Conservation (phyloP, 768 basidiomycete genomes). For the Saitozyma podzolica region DNA sequence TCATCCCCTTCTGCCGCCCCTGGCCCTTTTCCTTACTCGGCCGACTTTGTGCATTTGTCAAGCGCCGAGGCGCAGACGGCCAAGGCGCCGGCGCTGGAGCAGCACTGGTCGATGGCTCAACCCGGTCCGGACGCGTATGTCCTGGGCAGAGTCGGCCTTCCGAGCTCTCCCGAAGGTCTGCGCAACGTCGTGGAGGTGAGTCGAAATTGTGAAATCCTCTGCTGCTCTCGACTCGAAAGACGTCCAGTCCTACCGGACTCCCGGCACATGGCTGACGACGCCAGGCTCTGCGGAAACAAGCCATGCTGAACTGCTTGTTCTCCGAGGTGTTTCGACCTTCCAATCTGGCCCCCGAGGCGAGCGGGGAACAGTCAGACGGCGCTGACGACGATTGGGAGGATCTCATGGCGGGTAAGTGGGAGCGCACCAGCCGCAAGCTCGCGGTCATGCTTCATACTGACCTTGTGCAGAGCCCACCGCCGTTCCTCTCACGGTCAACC, state of each 20-base stretch:
- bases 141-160: conserved; percentile 23
- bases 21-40: conserved; percentile 29
- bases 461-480: no score
- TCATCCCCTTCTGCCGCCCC: no score
- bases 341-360: neutral
- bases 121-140: conserved; percentile 34
- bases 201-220: neutral
- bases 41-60: conserved; percentile 22
- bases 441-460: no score
- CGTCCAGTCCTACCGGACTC: no score
- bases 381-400: neutral
- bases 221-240: neutral
- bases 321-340: neutral
- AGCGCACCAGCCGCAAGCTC: no score
- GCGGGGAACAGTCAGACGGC: neutral
- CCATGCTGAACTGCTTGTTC: conserved; percentile 30
- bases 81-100: conserved; percentile 8
- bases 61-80: neutral
- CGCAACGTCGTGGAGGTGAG: conserved; percentile 15
- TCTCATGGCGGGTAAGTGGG: neutral
- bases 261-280: neutral
- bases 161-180: conserved; percentile 11
- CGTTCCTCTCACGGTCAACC: no score
- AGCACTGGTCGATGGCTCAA: conserved; percentile 34
- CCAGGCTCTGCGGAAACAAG: conserved; percentile 18